Percentiles rank a stretch among this genome's conserved stretches.
phyloP scores from a whole-genome alignment of 2,329 filamentous ascomycete species.

The Diaporthe destruens region DNA sequence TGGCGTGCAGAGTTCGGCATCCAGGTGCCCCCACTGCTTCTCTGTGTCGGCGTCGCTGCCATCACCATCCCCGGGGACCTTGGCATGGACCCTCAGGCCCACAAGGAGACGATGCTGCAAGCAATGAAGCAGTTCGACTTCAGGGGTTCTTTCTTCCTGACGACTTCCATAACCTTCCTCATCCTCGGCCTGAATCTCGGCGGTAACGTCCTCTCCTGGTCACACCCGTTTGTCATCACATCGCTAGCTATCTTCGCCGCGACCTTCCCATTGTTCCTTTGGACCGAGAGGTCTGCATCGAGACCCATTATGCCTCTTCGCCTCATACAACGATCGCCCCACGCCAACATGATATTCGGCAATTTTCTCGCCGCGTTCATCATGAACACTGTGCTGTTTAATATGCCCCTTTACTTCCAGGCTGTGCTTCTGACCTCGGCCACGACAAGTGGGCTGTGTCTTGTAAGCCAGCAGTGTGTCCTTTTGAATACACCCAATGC shows the following conservation, averaged over 20 bases:
- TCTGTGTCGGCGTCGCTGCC: constrained; percentile 60
- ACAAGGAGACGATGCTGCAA: constrained; percentile 58
- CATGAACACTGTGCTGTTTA: constrained; percentile 69
- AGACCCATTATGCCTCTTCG: constrained; percentile 72
- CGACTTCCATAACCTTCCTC: constrained; percentile 65
- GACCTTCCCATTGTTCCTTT: constrained; percentile 64
- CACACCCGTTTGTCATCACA: constrained; percentile 68
- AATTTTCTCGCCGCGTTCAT: constrained; percentile 67
- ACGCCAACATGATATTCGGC: constrained; percentile 69
- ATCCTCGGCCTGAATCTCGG: constrained; percentile 73
- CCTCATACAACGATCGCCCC: constrained; percentile 63
- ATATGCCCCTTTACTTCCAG: constrained; percentile 81
- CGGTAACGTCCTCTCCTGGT: constrained; percentile 73
- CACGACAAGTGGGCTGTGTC: constrained; percentile 78
- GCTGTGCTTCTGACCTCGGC: constrained; percentile 78
- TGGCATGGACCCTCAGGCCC: constrained; percentile 57
- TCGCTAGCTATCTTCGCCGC: constrained; percentile 63
- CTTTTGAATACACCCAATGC: neutral
- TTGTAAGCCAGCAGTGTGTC: constrained; percentile 57
- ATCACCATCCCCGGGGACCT: constrained; percentile 65
- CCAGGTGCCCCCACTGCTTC: constrained; percentile 65
- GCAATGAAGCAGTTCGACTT: constrained; percentile 70
- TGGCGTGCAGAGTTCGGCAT: constrained; percentile 81
- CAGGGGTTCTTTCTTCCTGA: constrained; percentile 66
- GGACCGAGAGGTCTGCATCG: constrained; percentile 61